Conservation (phyloP, 768 basidiomycete species). For the Fomitopsis serialis region DNA sequence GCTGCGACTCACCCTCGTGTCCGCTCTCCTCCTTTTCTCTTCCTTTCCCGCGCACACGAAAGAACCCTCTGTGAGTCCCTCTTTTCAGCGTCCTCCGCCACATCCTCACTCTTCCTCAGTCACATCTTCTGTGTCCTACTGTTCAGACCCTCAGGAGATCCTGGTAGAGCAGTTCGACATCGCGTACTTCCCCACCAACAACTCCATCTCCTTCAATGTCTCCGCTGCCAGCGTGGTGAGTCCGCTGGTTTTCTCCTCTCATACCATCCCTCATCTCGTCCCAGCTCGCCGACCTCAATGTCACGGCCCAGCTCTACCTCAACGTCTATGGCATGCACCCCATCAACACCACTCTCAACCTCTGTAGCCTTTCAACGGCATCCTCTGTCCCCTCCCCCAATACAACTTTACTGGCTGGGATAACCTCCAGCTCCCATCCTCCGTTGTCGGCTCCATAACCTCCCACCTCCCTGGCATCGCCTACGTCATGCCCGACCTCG, state of each 20-base stretch:
- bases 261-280: constrained; percentile 11
- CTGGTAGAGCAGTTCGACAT: constrained; percentile 77
- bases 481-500: constrained; percentile 85
- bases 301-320: constrained; percentile 75
- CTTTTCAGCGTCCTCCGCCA: constrained; percentile 4
- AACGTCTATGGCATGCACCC: constrained; percentile 86
- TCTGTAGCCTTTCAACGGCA: constrained; percentile 78
- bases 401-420: constrained; percentile 88
- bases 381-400: constrained; percentile 75
- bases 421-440: constrained; percentile 54
- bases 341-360: constrained; percentile 79
- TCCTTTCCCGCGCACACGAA: constrained; percentile 42
- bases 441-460: constrained; percentile 30
- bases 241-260: constrained; percentile 16
- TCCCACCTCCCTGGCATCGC: constrained; percentile 71
- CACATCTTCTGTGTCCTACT: constrained; percentile 86
- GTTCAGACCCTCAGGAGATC: constrained; percentile 71
- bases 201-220: constrained; percentile 79
- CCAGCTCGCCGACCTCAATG: constrained; percentile 71
- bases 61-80: constrained; percentile 54
- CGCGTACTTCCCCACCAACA: constrained; percentile 61
- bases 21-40: constrained; percentile 34
- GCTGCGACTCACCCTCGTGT: constrained; percentile 51
- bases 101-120: constrained; percentile 35
- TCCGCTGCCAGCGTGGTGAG: constrained; percentile 82